Percentiles rank a stretch among this genome's conserved stretches.
phyloP scores from a whole-genome alignment of 1,284 basidiomycete genomes.

The Mycena sp. region DNA sequence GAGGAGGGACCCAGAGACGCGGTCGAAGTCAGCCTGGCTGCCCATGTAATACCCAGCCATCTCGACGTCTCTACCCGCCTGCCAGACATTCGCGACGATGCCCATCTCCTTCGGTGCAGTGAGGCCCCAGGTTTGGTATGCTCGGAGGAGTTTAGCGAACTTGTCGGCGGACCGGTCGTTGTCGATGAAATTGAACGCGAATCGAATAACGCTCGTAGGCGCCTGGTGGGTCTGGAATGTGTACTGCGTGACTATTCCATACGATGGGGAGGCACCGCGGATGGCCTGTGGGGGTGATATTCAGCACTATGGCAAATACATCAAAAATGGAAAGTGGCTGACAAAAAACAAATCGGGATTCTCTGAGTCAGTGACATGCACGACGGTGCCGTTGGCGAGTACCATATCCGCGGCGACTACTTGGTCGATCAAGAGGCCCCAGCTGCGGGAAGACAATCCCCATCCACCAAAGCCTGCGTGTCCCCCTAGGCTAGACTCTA shows the following conservation, averaged over 20 bases:
- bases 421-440: conserved; percentile 41
- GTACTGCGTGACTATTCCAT: conserved; percentile 42
- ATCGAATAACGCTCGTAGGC: conserved; percentile 34
- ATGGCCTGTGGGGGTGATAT: conserved; percentile 34
- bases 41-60: conserved; percentile 15
- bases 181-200: conserved; percentile 18
- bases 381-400: conserved; percentile 42
- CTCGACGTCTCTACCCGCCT: neutral
- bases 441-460: conserved; percentile 36
- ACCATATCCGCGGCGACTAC: conserved; percentile 36
- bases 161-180: neutral
- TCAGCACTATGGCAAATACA: neutral
- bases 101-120: neutral
- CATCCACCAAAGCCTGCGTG: conserved; percentile 39
- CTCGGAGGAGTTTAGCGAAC: neutral
- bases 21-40: neutral
- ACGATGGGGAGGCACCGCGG: conserved; percentile 43
- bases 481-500: conserved; percentile 33
- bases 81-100: conserved; percentile 1
- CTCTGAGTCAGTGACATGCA: conserved; percentile 33
- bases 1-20: neutral
- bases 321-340: neutral
- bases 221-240: conserved; percentile 38
- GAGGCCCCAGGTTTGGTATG: neutral
- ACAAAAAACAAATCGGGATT: conserved; percentile 45